Base-by-base conservation (phyloP, 805 yeast genomes). In the Wickerhamiella kurtzmanii region DNA sequence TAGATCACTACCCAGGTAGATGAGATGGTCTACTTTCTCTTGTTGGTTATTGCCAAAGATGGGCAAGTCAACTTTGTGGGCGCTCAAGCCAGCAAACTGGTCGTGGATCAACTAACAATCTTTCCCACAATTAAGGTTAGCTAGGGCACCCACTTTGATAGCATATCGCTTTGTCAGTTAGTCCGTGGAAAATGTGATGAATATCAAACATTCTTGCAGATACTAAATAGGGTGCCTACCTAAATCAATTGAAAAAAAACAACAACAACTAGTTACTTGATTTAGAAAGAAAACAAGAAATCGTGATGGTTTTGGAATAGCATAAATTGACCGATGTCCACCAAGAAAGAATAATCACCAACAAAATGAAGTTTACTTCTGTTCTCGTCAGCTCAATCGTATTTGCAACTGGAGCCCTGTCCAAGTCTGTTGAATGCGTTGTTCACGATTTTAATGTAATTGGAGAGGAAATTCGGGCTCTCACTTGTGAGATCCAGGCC, bases 361-460 rank as follows among this genome's bases (percentile, higher is more conserved):
- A 17, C 6, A 17, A n/a, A 15, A 15, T 36, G 38, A 17, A 17
- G 19, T 16, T 36, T 16, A 17, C 8, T 17, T 15, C 38, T 17
- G 19, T 25, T 25, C 32, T 18, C 25, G 3, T 44, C 2, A 28
- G 20, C 17, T 11, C 16, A 2, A 9, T 20, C 13, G 21, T 44
- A 2, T 17, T 47, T 4, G 39, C 44, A 13, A 3, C 35, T 11
- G 17, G 9, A 8, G 47, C 35, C n/a, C 15, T 46, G 18, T 52
- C 50, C 4, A 38, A 36, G 13, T 35, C 50, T 11, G 49, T 46
- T n/a, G 46, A 45, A 9, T 48, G 52, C 36, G 32, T 54, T 18
- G 46, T 49, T 11, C 4, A 22, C 16, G 56, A 53, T 18, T n/a
- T 54, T 16, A 32, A 32, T 22, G 42, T 28, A 8, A 35, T 53